Percentiles rank a stretch among this genome's conserved stretches.
phyloP scores from a whole-genome alignment of 228 moss, liverwort and hornwort species.

The Sphagnum magellanicum region DNA sequence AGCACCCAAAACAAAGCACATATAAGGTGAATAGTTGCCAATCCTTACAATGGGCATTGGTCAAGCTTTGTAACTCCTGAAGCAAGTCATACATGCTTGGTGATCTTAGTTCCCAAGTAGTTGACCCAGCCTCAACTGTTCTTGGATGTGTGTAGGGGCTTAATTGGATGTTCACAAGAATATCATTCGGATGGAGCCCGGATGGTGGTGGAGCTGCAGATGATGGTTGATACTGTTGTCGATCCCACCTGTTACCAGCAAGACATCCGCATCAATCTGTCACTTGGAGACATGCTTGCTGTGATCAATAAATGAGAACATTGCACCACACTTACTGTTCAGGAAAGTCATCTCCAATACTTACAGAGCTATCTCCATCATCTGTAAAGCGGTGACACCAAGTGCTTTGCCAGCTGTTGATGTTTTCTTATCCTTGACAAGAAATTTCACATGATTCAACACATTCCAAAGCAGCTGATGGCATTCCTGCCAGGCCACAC shows the following conservation, averaged over 20 bases:
- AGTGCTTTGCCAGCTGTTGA: slow-evolving; percentile 52
- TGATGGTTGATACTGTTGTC: no score
- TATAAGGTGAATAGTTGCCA: no score
- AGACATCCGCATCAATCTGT: no score
- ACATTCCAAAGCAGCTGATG: slow-evolving; percentile 49
- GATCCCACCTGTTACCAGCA: no score
- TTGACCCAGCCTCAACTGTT: neutral
- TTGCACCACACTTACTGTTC: neutral
- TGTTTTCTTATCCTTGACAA: slow-evolving; percentile 23
- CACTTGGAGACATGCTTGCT: no score
- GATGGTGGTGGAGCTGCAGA: no score
- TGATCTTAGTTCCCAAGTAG: no score
- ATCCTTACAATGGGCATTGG: slow-evolving; percentile 2
- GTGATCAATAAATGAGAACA: no score
- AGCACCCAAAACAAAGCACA: no score
- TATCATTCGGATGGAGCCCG: slow-evolving; percentile 16
- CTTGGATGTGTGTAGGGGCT: slow-evolving; percentile 16
- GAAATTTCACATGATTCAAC: slow-evolving; percentile 32
- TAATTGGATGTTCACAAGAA: slow-evolving; percentile 14
- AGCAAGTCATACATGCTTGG: slow-evolving; percentile 19
- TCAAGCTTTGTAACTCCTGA: slow-evolving; percentile 11
- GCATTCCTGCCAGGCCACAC: slow-evolving; percentile 25
- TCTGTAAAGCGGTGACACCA: slow-evolving; percentile 57
- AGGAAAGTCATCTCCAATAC: no score
- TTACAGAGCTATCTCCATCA: slow-evolving; percentile 42